A percentile compares a stretch with the other conserved stretches of the same genome.
Evolutionary conservation across 148 eudicot genomes (phyloP).

Genomic region (Camellia granthamiana): DNA sequence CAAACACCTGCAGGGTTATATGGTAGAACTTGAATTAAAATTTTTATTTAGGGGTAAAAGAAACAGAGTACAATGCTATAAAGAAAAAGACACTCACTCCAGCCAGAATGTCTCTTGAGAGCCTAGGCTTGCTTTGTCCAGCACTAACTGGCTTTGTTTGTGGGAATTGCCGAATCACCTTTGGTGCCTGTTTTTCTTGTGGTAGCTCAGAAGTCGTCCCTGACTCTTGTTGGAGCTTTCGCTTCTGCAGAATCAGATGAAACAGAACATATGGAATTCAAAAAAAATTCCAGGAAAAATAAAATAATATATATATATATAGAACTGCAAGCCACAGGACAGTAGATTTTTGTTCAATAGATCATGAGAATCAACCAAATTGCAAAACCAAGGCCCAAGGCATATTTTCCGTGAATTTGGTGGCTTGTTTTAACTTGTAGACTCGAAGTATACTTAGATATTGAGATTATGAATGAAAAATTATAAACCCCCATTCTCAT

Average conservation of each 20-base stretch:
- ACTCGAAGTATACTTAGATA: neutral
- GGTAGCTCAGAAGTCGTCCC: slow-evolving; percentile 31
- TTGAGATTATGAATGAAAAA: neutral
- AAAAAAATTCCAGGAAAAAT: neutral
- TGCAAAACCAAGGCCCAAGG: neutral
- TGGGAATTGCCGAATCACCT: slow-evolving; percentile 50
- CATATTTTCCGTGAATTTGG: neutral
- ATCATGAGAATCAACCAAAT: slow-evolving; percentile 1
- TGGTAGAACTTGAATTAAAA: neutral
- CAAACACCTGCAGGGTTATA: slow-evolving; percentile 25
- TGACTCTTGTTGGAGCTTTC: slow-evolving; percentile 41
- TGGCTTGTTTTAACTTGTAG: neutral
- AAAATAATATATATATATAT: too few relatives aligned
- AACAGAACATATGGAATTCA: neutral
- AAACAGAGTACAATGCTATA: neutral
- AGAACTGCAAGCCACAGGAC: neutral
- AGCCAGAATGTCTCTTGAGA: slow-evolving; percentile 56
- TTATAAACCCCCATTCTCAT: neutral
- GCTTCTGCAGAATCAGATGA: slow-evolving; percentile 44
- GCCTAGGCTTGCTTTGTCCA: slow-evolving; percentile 41
- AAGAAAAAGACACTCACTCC: slow-evolving; percentile 27
- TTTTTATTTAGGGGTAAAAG: neutral
- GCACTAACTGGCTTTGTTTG: slow-evolving; percentile 52
- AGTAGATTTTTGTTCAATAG: neutral
- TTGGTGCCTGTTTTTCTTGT: slow-evolving; percentile 31